These are phyloP conservation scores for Castanospermum australe DNA, from an alignment of 306 rosid species.

Conservation along the genomic window DNA sequence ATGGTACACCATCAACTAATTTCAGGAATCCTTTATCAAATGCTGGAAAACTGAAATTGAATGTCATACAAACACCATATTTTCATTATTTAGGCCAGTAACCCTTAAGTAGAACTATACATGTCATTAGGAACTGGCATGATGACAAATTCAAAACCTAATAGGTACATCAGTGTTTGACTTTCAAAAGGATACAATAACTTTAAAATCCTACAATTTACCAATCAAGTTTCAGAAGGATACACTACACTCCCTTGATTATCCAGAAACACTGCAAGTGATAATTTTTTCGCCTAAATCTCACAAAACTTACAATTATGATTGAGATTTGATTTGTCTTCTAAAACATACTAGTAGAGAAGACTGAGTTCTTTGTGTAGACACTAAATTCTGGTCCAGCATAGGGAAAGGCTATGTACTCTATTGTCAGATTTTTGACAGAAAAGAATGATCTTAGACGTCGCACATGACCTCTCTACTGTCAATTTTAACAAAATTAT, in stretches of 20 bases:
- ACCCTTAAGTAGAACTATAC: neutral
- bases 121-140: slow-evolving; percentile 11
- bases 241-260: neutral
- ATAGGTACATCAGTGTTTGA: neutral
- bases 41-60: neutral
- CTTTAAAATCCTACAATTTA: neutral
- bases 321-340: neutral
- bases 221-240: neutral
- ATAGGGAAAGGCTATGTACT: neutral
- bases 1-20: neutral
- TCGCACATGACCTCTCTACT: neutral
- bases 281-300: neutral
- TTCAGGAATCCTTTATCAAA: neutral
- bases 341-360: neutral
- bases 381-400: neutral
- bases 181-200: neutral
- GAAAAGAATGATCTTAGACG: neutral
- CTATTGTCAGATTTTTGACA: neutral
- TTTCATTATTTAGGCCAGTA: neutral
- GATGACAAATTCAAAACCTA: neutral
- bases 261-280: neutral
- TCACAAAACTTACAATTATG: neutral
- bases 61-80: slow-evolving; percentile 7
- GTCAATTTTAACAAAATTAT: neutral
- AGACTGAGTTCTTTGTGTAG: neutral